Evolutionary conservation across 176 grass and related monocot species (phyloP), one percentile per base, ranked within the genome.

Genomic region (Cymbopogon citratus): DNA sequence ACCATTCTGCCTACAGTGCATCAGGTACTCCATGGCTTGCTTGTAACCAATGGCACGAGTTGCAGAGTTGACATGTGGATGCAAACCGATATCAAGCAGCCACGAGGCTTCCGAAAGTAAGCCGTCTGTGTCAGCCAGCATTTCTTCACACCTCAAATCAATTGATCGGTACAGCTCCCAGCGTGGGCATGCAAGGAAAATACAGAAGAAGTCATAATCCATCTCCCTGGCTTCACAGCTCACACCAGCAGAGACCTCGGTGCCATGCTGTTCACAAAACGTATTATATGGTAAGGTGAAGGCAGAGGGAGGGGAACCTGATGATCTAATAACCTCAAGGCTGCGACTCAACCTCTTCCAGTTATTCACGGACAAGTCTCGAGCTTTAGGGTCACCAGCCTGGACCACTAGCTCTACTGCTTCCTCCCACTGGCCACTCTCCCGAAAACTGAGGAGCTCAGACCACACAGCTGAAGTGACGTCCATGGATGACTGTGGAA

Each of bases 1-100:
- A 56, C 83, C 91, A 25, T 87, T 81, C 65, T 85, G 69, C 56
- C 87, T 90, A 80, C 94, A 97, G 13, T 87, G 85, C 61, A 87
- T 29, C 83, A 97, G 82, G 80, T 91, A 94, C 21, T 87, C 83
- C 95, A 94, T 98, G 54, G 95, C 52, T 66, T 97, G 95, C 70
- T 88, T 92, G 78, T 97, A 97, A 49, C 92, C 41, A 24, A 83
- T 29, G 44, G 94, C 86, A 63, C 94, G 80, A 57, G 76, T 91
- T 14, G 94, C 85, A 0, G 91, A 90, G 61, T 89, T 93, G 66
- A 84, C 86, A 43, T 87, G 66, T 2, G 94, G 94, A 9, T 69
- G 83, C 78, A 97, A 35, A 52, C 89, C 94, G 2, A 90, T 88
- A 83, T 91, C 85, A 12, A 97, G 87, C 85, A 97, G 87, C 94